Conservation (phyloP, 768 basidiomycete species). For the Leccinum arenicola region DNA sequence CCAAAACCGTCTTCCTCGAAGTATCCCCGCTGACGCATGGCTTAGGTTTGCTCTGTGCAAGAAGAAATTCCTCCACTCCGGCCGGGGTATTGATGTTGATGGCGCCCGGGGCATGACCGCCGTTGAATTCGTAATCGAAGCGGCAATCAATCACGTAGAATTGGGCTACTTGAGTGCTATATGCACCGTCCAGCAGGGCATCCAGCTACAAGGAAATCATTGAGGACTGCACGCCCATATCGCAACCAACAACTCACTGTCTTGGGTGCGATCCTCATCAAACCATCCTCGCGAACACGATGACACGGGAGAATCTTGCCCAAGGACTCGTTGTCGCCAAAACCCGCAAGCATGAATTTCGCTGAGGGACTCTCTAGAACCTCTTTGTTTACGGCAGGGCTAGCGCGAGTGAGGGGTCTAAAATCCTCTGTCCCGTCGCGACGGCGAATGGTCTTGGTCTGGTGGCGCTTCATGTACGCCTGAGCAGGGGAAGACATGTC, state of each 20-base stretch:
- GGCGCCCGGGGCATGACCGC: slow-evolving; percentile 91
- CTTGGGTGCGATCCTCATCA: slow-evolving; percentile 81
- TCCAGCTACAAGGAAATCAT: slow-evolving; percentile 55
- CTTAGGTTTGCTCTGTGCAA: slow-evolving; percentile 58
- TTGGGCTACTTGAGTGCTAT: slow-evolving; percentile 56
- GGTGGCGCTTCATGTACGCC: slow-evolving; percentile 75
- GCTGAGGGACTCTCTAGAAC: slow-evolving; percentile 57
- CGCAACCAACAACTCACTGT: slow-evolving; percentile 56
- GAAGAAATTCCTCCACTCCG: slow-evolving; percentile 77
- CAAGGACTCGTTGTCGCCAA: slow-evolving; percentile 88
- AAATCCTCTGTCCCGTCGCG: slow-evolving; percentile 84
- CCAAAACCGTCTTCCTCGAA: slow-evolving; percentile 74
- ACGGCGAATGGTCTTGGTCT: slow-evolving; percentile 71
- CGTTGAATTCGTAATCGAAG: slow-evolving; percentile 94
- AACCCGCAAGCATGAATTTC: slow-evolving; percentile 61
- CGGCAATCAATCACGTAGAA: slow-evolving; percentile 93
- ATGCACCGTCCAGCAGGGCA: slow-evolving; percentile 72
- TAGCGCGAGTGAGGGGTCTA: slow-evolving; percentile 67
- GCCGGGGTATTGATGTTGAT: slow-evolving; percentile 84
- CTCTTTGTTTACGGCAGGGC: slow-evolving; percentile 42
- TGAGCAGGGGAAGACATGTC: slow-evolving; percentile 81
- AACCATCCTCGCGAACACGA: slow-evolving; percentile 89
- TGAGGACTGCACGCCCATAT: not conserved
- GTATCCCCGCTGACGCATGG: slow-evolving; percentile 75
- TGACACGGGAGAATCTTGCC: slow-evolving; percentile 96